Base-by-base conservation (phyloP, 2,329 filamentous ascomycete genomes). In the Penicillium crustosum region DNA sequence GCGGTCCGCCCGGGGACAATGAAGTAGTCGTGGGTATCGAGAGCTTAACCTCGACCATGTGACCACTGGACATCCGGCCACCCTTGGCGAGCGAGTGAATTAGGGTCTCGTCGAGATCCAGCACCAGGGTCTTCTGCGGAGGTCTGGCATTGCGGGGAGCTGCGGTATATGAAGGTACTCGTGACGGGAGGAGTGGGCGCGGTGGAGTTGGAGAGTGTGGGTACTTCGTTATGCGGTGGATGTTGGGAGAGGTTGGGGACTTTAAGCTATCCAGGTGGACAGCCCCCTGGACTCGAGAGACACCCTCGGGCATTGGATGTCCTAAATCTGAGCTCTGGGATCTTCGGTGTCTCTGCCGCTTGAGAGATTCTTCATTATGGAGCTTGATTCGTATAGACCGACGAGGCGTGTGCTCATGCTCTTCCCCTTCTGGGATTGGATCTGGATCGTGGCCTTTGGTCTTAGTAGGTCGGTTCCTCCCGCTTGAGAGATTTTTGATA, bases 81-180 rank as follows among this genome's bases (percentile, higher is more conserved):
- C 94, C 94, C 74, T 97, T 97, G 60, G 93, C 93, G 83, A 97
- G 92, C 75, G 92, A 97, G 81, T 99, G 94, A 66, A 99, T 99
- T 65, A 99, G 79, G 0, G 94, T 99, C 77, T 99, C 94, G 75
- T 99, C 94, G 19, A 99, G 85, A 73, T 99, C 94, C 52, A 99
- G 82, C 63, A 99, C 93, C 59, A 99, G 78, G 0, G 94, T 99
- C 81, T 99, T 99, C 70, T 94, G 89, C 60, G 88, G 86, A 45
- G 85, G 79, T 49, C 67, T 70, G 29, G 75, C 68, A 57, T 67
- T 69, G 55, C 70, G 68, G 39, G 65, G 75, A 67, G 57, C 82
- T 72, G 60, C 84, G 42, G 91, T 84, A 72, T 96, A 97, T 0
- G 93, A 97, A 21, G 93, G 91, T 69, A 96, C 90, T 54, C 93